Conservation (phyloP, 1,284 basidiomycete species). For the Salmacisia buchloeana region DNA sequence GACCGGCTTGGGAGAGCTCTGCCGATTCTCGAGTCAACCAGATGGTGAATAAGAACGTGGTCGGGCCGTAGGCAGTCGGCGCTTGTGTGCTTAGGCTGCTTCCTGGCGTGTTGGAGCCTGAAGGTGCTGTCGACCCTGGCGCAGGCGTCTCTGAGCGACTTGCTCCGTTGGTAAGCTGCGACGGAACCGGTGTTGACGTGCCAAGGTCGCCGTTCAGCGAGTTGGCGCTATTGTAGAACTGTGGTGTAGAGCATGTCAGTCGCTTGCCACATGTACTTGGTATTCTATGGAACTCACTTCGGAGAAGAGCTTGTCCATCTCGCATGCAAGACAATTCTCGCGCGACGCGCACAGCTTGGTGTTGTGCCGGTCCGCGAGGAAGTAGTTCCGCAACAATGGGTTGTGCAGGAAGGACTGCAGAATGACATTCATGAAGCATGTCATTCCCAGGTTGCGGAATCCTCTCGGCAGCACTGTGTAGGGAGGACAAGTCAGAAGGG, state of each 20-base stretch:
- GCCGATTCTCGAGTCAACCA: conserved; percentile 68
- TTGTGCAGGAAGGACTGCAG: conserved; percentile 90
- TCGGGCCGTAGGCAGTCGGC: conserved; percentile 74
- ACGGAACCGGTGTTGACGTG: background rate
- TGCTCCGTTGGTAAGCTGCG: background rate
- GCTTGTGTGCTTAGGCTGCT: too few relatives aligned
- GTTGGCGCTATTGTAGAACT: conserved; percentile 6
- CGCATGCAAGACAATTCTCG: conserved; percentile 79
- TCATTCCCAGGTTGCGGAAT: conserved; percentile 84
- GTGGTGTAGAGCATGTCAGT: background rate
- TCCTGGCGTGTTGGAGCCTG: conserved; percentile 46
- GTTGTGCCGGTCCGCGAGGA: conserved; percentile 77
- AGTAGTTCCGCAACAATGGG: conserved; percentile 81
- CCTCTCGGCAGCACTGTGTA: conserved; percentile 66
- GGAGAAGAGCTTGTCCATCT: conserved; percentile 84
- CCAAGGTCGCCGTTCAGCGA: background rate
- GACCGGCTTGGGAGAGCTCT: conserved; percentile 81
- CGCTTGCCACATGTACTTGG: background rate
- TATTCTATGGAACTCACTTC: conserved; percentile 59
- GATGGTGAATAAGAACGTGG: conserved; percentile 74
- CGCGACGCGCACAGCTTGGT: conserved; percentile 60
- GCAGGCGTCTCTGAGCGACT: background rate
- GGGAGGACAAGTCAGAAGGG: background rate
- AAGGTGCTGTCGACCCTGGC: background rate
- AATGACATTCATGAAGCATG: conserved; percentile 89